Evolutionary conservation across 2,329 filamentous ascomycete genomes (phyloP), one percentile per base, ranked within the genome.

Genomic region (Didymella lethalis): DNA sequence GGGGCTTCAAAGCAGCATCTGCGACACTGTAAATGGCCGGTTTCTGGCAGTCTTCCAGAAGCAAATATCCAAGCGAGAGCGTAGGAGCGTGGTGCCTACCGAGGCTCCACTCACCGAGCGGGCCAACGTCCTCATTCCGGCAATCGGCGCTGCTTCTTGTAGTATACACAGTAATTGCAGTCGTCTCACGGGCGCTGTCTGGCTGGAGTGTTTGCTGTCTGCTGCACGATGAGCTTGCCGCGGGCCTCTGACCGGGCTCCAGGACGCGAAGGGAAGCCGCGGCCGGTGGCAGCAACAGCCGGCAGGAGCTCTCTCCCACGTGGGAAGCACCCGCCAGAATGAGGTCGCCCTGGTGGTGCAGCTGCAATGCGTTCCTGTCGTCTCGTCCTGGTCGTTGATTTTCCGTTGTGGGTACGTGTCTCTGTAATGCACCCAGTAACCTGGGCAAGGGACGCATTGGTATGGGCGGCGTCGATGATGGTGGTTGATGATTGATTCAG

Each of bases 361-460:
- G 45, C 20, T 49, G 47, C 56, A 54, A 46, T 50, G 56, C 50
- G 46, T 47, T 54, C 23, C 50, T 59, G 46, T 59, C 50, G 31
- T 50, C 26, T 6, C 54, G 50, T 43, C 26, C 50, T 54, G 50
- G 46, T 32, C 47, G 45, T 38, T 34, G 45, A 31, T 40, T 40
- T 55, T 60, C 52, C 50, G 50, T 54, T 65, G 46, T 60, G 62
- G 62, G 62, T 59, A 54, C 51, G 54, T 53, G 41, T 51, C 45
- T 45, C 56, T 49, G 58, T 31, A 40, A 45, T 46, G 34, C 34
- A 73, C 67, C 73, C 73, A 70, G 66, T 62, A 60, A 70, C 70
- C 70, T 66, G 72, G 72, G 66, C 66, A 62, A 69, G 63, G 72
- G 70, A 64, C 59, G 62, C 44, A 54, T 47, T 59, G 61, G 49